phyloP scores from a whole-genome alignment of 306 rosid genomes.

The Cicer arietinum region DNA sequence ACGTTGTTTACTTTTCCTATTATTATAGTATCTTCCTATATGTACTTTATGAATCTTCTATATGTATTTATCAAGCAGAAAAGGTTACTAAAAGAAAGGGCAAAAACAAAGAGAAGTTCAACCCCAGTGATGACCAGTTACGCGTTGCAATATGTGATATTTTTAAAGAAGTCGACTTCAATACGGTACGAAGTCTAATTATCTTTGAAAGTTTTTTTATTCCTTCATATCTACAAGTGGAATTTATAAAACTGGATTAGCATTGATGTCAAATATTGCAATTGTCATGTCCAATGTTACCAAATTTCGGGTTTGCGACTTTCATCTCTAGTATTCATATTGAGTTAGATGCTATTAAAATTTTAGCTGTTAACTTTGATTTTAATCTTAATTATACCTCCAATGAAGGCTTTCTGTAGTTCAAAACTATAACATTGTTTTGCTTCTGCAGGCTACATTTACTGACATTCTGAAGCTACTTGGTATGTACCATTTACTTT shows the following conservation, averaged over 20 bases:
- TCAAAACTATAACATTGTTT: constrained; percentile 22
- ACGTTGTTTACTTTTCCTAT: constrained; percentile 7
- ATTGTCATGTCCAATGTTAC: too few relatives aligned
- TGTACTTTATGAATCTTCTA: constrained; percentile 30
- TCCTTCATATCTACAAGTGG: constrained; percentile 14
- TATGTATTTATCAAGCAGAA: constrained; percentile 52
- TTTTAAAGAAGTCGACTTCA: constrained; percentile 94
- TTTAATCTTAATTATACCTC: constrained; percentile 14
- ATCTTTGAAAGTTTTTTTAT: neutral
- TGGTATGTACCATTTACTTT: constrained; percentile 53
- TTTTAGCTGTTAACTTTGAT: neutral
- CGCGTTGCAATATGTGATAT: constrained; percentile 81
- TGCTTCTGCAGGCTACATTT: constrained; percentile 88
- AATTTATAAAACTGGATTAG: neutral
- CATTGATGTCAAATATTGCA: neutral
- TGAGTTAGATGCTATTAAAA: too few relatives aligned
- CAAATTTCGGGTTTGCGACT: too few relatives aligned
- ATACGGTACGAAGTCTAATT: constrained; percentile 67
- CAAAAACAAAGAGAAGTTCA: constrained; percentile 59
- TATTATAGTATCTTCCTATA: neutral
- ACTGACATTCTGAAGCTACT: constrained; percentile 88
- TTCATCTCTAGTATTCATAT: too few relatives aligned
- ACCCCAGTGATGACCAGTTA: constrained; percentile 73
- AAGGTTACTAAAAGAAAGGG: constrained; percentile 65
- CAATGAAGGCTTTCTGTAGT: neutral